Evolutionary conservation across 2,329 filamentous ascomycete genomes (phyloP).

Genomic region (Aspergillus sp.): DNA sequence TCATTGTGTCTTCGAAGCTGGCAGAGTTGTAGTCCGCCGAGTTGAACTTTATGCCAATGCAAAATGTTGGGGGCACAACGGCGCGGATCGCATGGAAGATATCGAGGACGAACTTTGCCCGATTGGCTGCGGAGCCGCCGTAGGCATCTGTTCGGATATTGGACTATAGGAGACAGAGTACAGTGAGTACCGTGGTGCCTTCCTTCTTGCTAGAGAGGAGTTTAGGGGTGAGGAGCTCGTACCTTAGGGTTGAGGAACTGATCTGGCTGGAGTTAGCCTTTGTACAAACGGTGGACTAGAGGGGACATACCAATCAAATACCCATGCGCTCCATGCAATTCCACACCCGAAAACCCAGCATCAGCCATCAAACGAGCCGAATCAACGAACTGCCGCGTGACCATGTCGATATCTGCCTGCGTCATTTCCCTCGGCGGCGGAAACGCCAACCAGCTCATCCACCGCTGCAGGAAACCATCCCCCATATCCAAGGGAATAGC

Average conservation of each 20-base stretch:
- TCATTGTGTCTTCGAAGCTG: slow-evolving; percentile 57
- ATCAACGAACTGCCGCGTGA: slow-evolving; percentile 58
- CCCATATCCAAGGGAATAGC: slow-evolving; percentile 47
- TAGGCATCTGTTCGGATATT: slow-evolving; percentile 56
- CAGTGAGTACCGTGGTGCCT: not conserved
- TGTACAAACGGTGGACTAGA: not conserved
- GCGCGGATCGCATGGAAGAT: slow-evolving; percentile 49
- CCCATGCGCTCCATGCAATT: slow-evolving; percentile 59
- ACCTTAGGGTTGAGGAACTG: slow-evolving; percentile 46
- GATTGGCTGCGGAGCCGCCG: slow-evolving; percentile 52
- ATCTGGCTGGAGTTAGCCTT: slow-evolving; percentile 25
- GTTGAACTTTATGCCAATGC: slow-evolving; percentile 57
- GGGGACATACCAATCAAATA: slow-evolving; percentile 52
- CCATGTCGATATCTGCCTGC: slow-evolving; percentile 56
- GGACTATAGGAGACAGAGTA: slow-evolving; percentile 31
- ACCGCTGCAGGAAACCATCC: slow-evolving; percentile 41
- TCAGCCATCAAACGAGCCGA: slow-evolving; percentile 56
- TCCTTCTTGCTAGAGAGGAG: not conserved
- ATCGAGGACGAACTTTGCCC: slow-evolving; percentile 51
- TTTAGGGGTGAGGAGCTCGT: not conserved
- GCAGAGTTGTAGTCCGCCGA: slow-evolving; percentile 50
- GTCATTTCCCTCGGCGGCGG: slow-evolving; percentile 64
- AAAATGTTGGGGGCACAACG: slow-evolving; percentile 48
- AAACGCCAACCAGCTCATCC: slow-evolving; percentile 34
- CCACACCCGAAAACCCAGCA: slow-evolving; percentile 58